Percentiles rank a stretch among this genome's conserved stretches.
Conservation (phyloP, 306 rosid species). For the Rubus idaeus region DNA sequence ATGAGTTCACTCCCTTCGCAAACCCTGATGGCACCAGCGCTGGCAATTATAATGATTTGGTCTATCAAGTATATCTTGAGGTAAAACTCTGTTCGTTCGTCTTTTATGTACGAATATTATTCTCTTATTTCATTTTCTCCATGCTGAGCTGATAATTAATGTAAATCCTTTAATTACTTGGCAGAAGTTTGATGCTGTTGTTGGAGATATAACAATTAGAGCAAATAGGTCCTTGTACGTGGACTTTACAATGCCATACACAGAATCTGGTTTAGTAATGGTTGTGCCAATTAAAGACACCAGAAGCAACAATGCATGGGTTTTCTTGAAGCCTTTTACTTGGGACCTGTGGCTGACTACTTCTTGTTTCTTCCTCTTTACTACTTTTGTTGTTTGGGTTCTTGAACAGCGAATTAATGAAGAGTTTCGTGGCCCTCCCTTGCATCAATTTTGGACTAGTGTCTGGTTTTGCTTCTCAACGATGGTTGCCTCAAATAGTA, state of each 20-base stretch:
- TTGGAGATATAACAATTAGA: conserved; percentile 38
- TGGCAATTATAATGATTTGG: conserved; percentile 33
- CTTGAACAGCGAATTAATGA: conserved; percentile 44
- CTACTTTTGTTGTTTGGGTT: conserved; percentile 41
- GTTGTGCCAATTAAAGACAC: conserved; percentile 29
- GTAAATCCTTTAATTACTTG: too few species aligned
- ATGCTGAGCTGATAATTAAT: too few species aligned
- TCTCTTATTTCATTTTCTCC: too few species aligned
- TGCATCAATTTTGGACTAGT: conserved; percentile 34
- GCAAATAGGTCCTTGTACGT: conserved; percentile 30
- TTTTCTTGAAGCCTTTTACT: conserved; percentile 43
- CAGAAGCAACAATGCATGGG: conserved; percentile 28
- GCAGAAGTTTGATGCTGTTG: conserved; percentile 38
- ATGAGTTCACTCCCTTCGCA: conserved; percentile 35
- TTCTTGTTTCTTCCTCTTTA: conserved; percentile 30
- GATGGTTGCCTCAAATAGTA: conserved; percentile 34
- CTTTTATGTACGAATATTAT: neutral
- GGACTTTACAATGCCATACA: conserved; percentile 49
- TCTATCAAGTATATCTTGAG: conserved; percentile 27
- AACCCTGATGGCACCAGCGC: neutral
- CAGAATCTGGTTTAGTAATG: conserved; percentile 30
- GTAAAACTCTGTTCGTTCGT: conserved; percentile 1
- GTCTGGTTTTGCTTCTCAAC: conserved; percentile 48
- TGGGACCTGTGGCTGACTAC: conserved; percentile 36
- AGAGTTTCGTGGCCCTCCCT: conserved; percentile 31